phyloP scores from a whole-genome alignment of 495 filamentous ascomycete genomes.

The Acidomyces sp. region DNA sequence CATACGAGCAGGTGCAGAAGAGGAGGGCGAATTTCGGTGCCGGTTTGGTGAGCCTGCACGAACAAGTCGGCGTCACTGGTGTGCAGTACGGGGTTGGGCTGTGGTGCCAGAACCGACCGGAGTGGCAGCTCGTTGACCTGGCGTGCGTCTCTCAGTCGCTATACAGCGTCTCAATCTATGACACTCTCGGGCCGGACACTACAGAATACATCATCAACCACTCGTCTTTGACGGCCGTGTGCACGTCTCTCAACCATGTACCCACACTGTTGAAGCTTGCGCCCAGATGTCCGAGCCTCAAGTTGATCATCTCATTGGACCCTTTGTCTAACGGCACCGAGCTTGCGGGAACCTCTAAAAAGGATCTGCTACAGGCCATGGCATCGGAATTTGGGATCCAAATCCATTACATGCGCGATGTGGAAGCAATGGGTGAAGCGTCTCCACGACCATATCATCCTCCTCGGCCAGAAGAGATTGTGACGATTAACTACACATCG shows the following conservation, averaged over 20 bases:
- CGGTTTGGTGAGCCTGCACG: slow-evolving; percentile 72
- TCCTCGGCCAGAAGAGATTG: slow-evolving; percentile 59
- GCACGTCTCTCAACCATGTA: slow-evolving; percentile 72
- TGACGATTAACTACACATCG: slow-evolving; percentile 97
- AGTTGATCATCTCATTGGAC: slow-evolving; percentile 81
- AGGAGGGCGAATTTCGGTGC: slow-evolving; percentile 75
- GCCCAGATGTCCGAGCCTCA: slow-evolving; percentile 60
- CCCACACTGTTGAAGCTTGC: slow-evolving; percentile 77
- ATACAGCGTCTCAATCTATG: slow-evolving; percentile 88
- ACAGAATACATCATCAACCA: slow-evolving; percentile 96
- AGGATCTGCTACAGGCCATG: slow-evolving; percentile 56
- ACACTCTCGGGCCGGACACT: slow-evolving; percentile 79
- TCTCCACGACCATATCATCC: slow-evolving; percentile 53
- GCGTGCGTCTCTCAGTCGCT: slow-evolving; percentile 80
- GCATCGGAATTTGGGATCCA: slow-evolving; percentile 58
- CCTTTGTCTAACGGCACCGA: slow-evolving; percentile 66
- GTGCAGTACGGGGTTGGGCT: slow-evolving; percentile 74
- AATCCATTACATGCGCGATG: slow-evolving; percentile 63
- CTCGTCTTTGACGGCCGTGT: slow-evolving; percentile 58
- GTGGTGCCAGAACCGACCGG: slow-evolving; percentile 91
- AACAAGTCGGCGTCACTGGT: slow-evolving; percentile 49
- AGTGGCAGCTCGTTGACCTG: slow-evolving; percentile 95
- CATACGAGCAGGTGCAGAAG: slow-evolving; percentile 66
- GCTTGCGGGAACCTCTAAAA: slow-evolving; percentile 62
- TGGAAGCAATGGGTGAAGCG: slow-evolving; percentile 62